Conservation (phyloP, 805 yeast species). For the Saturnispora diversa region DNA sequence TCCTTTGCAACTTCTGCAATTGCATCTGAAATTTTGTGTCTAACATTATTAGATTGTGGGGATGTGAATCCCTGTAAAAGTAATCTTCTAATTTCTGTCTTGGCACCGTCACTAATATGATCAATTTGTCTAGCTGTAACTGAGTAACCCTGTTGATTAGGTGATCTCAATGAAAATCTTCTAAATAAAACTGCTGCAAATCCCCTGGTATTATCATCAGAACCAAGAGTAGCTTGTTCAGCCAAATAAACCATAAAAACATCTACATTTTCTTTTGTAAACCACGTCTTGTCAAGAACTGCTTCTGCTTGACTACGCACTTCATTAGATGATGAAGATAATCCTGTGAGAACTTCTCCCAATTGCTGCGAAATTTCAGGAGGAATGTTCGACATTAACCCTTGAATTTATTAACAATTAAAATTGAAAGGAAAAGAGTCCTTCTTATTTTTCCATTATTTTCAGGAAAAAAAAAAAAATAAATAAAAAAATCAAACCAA, state of each 20-base stretch:
- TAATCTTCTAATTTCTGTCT: slow-evolving; percentile 52
- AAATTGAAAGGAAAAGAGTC: too few species aligned
- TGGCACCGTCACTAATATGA: slow-evolving; percentile 49
- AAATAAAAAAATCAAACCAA: too few species aligned
- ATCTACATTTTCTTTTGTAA: slow-evolving; percentile 56
- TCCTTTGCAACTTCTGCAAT: slow-evolving; percentile 85
- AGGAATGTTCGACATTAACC: slow-evolving; percentile 48
- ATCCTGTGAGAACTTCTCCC: slow-evolving; percentile 49
- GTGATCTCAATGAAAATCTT: slow-evolving; percentile 73
- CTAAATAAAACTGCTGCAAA: slow-evolving; percentile 86
- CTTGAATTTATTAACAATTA: background rate
- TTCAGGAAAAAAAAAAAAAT: too few species aligned
- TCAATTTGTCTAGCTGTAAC: slow-evolving; percentile 77
- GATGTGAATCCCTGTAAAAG: slow-evolving; percentile 67
- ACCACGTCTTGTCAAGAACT: slow-evolving; percentile 69
- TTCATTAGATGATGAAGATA: slow-evolving; percentile 72
- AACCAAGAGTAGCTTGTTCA: slow-evolving; percentile 61
- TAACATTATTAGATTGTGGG: slow-evolving; percentile 62
- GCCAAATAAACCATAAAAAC: slow-evolving; percentile 69
- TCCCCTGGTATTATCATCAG: slow-evolving; percentile 51
- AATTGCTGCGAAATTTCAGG: slow-evolving; percentile 51
- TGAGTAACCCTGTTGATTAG: slow-evolving; percentile 50
- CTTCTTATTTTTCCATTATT: too few species aligned
- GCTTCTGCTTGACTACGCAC: slow-evolving; percentile 71
- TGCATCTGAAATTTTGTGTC: slow-evolving; percentile 91